Evolutionary conservation across 495 filamentous ascomycete genomes (phyloP), one percentile per base, ranked within the genome.

Genomic region (Massariosphaeria phaeospora): DNA sequence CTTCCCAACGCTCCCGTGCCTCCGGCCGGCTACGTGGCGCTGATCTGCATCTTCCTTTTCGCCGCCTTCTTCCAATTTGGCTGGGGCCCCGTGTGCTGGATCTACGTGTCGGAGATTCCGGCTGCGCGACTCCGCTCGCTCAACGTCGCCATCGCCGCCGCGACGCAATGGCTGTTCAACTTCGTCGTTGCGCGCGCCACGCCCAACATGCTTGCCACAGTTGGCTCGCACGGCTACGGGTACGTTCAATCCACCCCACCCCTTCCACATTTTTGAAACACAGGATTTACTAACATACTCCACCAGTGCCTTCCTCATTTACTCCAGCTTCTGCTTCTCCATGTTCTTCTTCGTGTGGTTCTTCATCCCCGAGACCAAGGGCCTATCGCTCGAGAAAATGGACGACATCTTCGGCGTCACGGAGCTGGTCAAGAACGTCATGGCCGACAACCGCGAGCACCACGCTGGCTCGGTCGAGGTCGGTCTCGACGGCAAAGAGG

Each of bases 161-260:
- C 69, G 8, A 70, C 67, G 24, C 69, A 71, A 44, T 71, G 69
- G 69, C 58, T 70, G 24, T 71, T 71, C 56, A 70, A 71, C 38
- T 64, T 71, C 20, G 66, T 71, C 11, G 62, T 71, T 26, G 67
- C 69, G 13, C 42, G 63, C 10, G 57, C 64, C 7, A 64, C 63
- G 17, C 67, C 63, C 1, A 63, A 49, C 34, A 67, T 69, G 67
- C 48, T 71, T 13, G 58, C 46, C 1, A 65, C 53, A 0, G 55
- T 64, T 8, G 67, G 67, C 1, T 20, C 21, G 30, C 27, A 55
- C n/a, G 67, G 67, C 26, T 67, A 69, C 50, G 66, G 67, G 51
- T 63, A 52, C 17, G 48, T 62, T 18, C 38, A 11, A 9, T 29
- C 30, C 33, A 20, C 9, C 23, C n/a, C 9, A 9, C 8, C 9